Evolutionary conservation across 768 basidiomycete genomes (phyloP).

Genomic region (Suillus variegatus): DNA sequence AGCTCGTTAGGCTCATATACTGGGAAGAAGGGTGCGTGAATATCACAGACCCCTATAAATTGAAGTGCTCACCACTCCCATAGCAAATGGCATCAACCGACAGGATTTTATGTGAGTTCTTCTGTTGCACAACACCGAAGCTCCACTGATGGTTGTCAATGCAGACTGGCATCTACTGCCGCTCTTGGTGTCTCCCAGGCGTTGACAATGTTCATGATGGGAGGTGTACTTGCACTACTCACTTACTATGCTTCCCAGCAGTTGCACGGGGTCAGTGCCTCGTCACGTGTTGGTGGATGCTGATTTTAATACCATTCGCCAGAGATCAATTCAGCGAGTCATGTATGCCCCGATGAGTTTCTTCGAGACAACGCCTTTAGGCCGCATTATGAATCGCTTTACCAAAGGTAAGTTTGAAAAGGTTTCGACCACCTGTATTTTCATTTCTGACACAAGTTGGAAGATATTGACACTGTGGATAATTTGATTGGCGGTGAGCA

Average conservation of each 20-base stretch:
- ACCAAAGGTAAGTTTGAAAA: conserved; percentile 63
- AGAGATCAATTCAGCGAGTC: conserved; percentile 66
- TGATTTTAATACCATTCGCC: not conserved
- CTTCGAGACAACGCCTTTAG: conserved; percentile 88
- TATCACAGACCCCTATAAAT: not conserved
- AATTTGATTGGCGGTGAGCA: conserved; percentile 52
- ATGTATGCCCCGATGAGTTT: conserved; percentile 89
- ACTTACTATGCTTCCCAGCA: conserved; percentile 77
- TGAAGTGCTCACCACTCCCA: not conserved
- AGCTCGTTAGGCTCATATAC: conserved; percentile 65
- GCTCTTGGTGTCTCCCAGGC: conserved; percentile 72
- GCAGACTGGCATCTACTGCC: conserved; percentile 84
- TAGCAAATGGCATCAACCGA: conserved; percentile 55
- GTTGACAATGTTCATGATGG: conserved; percentile 66
- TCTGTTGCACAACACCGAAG: conserved; percentile 28
- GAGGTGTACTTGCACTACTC: conserved; percentile 60
- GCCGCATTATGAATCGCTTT: conserved; percentile 89
- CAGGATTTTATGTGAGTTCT: conserved; percentile 69
- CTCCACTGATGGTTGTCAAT: conserved; percentile 2
- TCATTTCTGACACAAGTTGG: conserved; percentile 4
- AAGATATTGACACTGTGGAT: conserved; percentile 81
- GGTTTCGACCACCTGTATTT: not conserved
- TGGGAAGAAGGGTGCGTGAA: conserved; percentile 49
- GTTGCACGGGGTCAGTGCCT: conserved; percentile 53
- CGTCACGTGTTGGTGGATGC: not conserved